Conservation (phyloP, 106 monocot species). For the Dendrobium catenatum region DNA sequence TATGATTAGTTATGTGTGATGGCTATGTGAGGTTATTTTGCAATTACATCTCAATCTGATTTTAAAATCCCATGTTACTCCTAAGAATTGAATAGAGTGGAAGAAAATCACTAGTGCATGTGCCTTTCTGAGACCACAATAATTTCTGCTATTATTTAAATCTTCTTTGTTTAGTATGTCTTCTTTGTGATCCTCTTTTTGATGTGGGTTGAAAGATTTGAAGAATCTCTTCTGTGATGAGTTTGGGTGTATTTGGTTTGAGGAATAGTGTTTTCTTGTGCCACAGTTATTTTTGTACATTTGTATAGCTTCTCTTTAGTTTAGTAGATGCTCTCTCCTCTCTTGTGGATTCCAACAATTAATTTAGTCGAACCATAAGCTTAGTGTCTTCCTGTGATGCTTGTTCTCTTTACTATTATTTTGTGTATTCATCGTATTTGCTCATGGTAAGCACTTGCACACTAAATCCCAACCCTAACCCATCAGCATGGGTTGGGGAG, state of each 20-base stretch:
- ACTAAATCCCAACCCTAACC: background rate
- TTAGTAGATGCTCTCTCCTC: background rate
- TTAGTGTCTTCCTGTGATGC: background rate
- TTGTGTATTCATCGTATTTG: background rate
- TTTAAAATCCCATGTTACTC: background rate
- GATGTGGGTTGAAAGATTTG: background rate
- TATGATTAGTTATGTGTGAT: background rate
- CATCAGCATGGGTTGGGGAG: background rate
- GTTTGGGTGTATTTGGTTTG: background rate
- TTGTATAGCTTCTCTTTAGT: background rate
- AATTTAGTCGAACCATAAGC: background rate
- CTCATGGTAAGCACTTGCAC: background rate
- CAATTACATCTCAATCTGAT: background rate
- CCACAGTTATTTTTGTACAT: background rate
- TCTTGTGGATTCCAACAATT: background rate
- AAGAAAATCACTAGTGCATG: background rate
- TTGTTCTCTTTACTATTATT: background rate
- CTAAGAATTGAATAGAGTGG: background rate
- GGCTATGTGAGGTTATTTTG: background rate
- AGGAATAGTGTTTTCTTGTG: background rate
- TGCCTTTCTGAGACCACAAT: background rate
- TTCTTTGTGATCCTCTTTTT: background rate
- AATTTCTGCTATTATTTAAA: background rate
- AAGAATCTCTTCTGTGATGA: background rate
- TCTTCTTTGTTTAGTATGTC: background rate